Base-by-base conservation (phyloP, 2,329 filamentous ascomycete species). In the Stemphylium beticola region DNA sequence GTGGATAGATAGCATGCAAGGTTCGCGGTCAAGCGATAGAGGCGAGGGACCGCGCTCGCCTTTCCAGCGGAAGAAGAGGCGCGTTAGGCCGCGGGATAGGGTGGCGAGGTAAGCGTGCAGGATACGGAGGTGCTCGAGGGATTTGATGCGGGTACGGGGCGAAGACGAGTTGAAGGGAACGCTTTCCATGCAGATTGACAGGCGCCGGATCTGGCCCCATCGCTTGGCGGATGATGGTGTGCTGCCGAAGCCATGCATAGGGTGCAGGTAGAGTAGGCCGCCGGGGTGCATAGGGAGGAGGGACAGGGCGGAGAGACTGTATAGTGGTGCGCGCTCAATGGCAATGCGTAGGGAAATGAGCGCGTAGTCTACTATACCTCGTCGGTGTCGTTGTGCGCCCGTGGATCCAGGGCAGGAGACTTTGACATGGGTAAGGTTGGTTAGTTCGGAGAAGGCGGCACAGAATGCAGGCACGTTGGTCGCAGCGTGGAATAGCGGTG, bases 391-490 rank as follows among this genome's bases (percentile, higher is more conserved):
- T 72, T 91, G 87, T 33, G 71, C 58, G 8, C 82, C 78, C 55
- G 87, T 81, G 73, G 92, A 89, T 33, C 86, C 88, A 4, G 90
- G 90, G 64, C 91, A 95, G 57, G 85, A 87, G 69, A 96, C 83
- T 43, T 85, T 88, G 55, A 96, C 80, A 72, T 93, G 90, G 40
- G 85, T 81, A 66, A 96, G 79, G 65, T 88, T 89, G 53, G 85
- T 78, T 67, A 96, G 74, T 58, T 87, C 79, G 32, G 83, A 83
- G 70, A 96, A 81, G 43, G 90, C 90, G 60, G 86, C 83, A 65
- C 93, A 87, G 77, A 96, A 96, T 34, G 90, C 90, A 4, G 90
- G 85, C 6, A 96, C 88, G 70, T 96, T 95, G 57, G 91, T 93
- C 7, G 92, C 90, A 6, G 92, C 90, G 70, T 96, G 92, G 77